Evolutionary conservation across 352 stramenopile genomes (phyloP).

Genomic region (Thraustotheca clavata): DNA sequence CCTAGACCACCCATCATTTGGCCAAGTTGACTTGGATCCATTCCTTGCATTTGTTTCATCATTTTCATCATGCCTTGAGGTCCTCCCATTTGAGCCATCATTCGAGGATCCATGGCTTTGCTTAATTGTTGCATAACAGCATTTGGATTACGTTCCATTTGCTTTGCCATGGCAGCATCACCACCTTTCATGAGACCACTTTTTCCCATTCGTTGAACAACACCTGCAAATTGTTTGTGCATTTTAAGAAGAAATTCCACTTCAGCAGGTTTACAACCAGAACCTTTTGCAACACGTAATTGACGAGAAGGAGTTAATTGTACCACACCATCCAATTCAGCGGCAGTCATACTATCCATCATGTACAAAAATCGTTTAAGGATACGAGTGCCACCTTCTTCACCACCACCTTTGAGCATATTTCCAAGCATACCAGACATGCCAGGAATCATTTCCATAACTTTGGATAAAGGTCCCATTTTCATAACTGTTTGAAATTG

Average conservation of each 20-base stretch:
- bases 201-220: conserved; percentile 97
- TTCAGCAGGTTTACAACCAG: conserved; percentile 79
- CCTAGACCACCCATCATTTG: conserved; percentile 71
- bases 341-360: conserved; percentile 99
- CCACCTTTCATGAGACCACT: conserved; percentile 88
- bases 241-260: conserved; percentile 92
- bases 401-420: conserved; percentile 87
- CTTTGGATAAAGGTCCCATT: conserved; percentile 94
- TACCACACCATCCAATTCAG: conserved; percentile 91
- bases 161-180: conserved; percentile 82
- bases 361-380: conserved; percentile 98
- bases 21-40: conserved; percentile 60
- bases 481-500: conserved; percentile 98
- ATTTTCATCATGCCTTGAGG: conserved; percentile 87
- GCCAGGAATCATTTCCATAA: conserved; percentile 99
- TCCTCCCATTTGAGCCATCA: conserved; percentile 83
- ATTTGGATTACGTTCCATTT: conserved; percentile 95
- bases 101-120: conserved; percentile 90
- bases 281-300: conserved; percentile 86
- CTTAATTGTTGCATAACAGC: conserved; percentile 95
- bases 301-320: conserved; percentile 59
- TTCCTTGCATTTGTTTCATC: conserved; percentile 92
- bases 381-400: conserved; percentile 87
- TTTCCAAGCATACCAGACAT: conserved; percentile 31
- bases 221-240: conserved; percentile 93